phyloP scores from a whole-genome alignment of 495 filamentous ascomycete genomes.

The Bryoglossum gracile region DNA sequence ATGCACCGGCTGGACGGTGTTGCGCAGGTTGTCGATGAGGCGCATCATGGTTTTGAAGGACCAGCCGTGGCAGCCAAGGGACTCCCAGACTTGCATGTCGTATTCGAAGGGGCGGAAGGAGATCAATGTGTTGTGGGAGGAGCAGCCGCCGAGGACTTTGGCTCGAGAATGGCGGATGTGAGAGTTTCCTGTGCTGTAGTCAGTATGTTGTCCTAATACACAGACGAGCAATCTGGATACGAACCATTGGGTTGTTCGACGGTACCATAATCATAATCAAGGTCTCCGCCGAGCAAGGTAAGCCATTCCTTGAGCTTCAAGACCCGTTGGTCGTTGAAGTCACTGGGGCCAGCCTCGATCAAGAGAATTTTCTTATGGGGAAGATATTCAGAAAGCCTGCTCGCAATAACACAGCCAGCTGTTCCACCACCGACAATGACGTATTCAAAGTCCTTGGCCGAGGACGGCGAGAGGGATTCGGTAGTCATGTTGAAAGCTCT shows the following conservation, averaged over 20 bases:
- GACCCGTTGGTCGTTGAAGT: slow-evolving; percentile 38
- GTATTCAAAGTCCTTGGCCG: slow-evolving; percentile 66
- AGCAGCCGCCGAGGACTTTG: slow-evolving; percentile 80
- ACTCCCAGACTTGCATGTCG: slow-evolving; percentile 66
- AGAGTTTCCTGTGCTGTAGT: slow-evolving; percentile 54
- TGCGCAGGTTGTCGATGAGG: slow-evolving; percentile 65
- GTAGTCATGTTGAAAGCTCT: slow-evolving; percentile 53
- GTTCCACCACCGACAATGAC: slow-evolving; percentile 83
- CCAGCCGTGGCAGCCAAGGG: slow-evolving; percentile 69
- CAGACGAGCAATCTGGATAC: slow-evolving; percentile 14
- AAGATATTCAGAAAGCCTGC: slow-evolving; percentile 46
- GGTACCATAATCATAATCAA: slow-evolving; percentile 83
- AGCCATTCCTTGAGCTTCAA: slow-evolving; percentile 78
- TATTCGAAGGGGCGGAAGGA: slow-evolving; percentile 78
- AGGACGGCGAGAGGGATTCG: slow-evolving; percentile 49
- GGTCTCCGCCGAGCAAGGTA: slow-evolving; percentile 66
- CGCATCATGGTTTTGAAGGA: slow-evolving; percentile 70
- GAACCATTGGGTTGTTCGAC: slow-evolving; percentile 72
- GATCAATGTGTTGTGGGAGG: slow-evolving; percentile 80
- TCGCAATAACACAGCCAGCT: slow-evolving; percentile 78
- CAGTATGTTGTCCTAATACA: slow-evolving; percentile 12
- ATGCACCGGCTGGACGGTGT: slow-evolving; percentile 75
- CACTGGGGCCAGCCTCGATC: slow-evolving; percentile 54
- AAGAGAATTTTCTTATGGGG: slow-evolving; percentile 58
- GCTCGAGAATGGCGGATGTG: slow-evolving; percentile 78